Conservation (phyloP, 148 eudicot genomes). For the Polygonum maritimum region DNA sequence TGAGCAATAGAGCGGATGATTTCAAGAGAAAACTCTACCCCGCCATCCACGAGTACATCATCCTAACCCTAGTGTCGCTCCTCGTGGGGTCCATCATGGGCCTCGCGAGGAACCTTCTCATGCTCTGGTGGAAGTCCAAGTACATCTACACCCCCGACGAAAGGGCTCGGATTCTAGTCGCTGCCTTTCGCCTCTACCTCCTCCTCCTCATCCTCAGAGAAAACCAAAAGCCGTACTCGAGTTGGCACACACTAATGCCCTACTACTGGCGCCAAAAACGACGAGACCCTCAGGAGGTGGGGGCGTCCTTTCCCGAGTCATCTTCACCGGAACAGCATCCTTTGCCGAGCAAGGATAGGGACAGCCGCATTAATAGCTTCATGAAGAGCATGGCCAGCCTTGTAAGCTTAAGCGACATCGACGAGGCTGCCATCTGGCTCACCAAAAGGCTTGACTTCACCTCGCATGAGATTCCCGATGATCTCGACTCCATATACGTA, state of each 20-base stretch:
- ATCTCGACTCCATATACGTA: background rate
- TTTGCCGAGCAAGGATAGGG: too few relatives aligned
- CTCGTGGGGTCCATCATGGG: background rate
- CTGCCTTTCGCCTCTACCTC: background rate
- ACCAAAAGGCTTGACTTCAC: background rate
- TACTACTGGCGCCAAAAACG: too few relatives aligned
- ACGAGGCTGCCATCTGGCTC: background rate
- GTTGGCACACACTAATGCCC: too few relatives aligned
- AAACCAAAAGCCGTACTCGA: too few relatives aligned
- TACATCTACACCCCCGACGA: background rate
- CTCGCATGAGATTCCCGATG: background rate
- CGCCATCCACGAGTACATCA: background rate
- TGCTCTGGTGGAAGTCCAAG: background rate
- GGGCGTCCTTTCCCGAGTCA: too few relatives aligned
- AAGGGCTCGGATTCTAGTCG: background rate
- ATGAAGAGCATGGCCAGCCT: background rate
- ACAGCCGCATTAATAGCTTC: background rate
- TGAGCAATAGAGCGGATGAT: too few relatives aligned
- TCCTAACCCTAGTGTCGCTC: background rate
- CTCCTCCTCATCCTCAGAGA: background rate
- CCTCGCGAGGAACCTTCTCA: background rate
- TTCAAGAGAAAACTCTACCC: background rate
- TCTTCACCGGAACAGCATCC: too few relatives aligned
- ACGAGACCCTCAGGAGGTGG: too few relatives aligned
- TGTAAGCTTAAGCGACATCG: background rate